Evolutionary conservation across 495 filamentous ascomycete species (phyloP).

Genomic region (Trichocladium uniseriatum): DNA sequence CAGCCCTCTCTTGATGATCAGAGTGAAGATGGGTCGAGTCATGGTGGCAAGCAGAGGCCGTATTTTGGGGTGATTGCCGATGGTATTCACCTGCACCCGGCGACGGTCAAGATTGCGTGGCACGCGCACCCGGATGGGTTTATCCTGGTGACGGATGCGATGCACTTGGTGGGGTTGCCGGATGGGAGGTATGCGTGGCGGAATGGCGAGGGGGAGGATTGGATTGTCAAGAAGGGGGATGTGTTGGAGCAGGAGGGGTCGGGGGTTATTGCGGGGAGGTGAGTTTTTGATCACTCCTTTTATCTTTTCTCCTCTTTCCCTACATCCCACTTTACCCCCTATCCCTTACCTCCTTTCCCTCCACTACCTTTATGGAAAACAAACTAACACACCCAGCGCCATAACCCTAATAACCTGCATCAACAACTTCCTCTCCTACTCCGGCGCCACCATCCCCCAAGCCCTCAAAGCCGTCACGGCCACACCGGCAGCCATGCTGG

Average conservation of each 20-base stretch:
- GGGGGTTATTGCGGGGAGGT: slow-evolving; percentile 64
- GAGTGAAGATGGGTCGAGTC: no score
- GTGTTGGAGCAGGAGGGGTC: slow-evolving; percentile 59
- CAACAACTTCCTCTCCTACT: slow-evolving; percentile 69
- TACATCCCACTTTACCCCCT: no score
- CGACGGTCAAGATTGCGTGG: slow-evolving; percentile 53
- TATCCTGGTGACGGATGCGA: slow-evolving; percentile 60
- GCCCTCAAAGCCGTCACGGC: slow-evolving; percentile 62
- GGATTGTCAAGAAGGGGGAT: slow-evolving; percentile 53
- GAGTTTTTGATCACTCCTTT: slow-evolving; percentile 7
- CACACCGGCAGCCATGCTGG: slow-evolving; percentile 65
- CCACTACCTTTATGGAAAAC: background rate
- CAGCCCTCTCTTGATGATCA: no score
- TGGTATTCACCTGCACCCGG: slow-evolving; percentile 58
- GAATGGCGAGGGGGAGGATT: slow-evolving; percentile 57
- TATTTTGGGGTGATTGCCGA: slow-evolving; percentile 60
- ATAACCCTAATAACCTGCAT: slow-evolving; percentile 71
- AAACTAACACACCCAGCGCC: slow-evolving; percentile 32
- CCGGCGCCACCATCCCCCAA: slow-evolving; percentile 51
- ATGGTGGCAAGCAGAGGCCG: slow-evolving; percentile 41
- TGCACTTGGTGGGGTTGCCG: slow-evolving; percentile 56
- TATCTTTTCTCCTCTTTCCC: background rate
- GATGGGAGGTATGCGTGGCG: slow-evolving; percentile 75
- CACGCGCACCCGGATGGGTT: slow-evolving; percentile 52
- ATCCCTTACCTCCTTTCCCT: no score